Base-by-base conservation (phyloP, 2,329 filamentous ascomycete species). In the Ceratocystis smalleyi region DNA sequence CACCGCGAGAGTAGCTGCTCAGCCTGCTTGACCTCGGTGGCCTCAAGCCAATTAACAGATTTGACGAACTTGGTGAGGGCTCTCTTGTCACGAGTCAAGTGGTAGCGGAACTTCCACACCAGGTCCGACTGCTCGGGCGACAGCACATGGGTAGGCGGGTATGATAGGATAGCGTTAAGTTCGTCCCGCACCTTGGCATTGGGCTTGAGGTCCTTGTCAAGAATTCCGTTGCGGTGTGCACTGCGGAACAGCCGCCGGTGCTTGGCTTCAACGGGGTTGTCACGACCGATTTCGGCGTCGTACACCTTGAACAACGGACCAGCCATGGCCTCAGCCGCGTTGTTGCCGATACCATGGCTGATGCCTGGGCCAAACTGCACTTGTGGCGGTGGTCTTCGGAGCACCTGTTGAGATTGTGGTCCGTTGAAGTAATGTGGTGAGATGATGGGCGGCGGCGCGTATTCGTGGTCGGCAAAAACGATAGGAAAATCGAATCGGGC, bases 61-160 rank as follows among this genome's bases (percentile, higher is more conserved):
- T 97, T 99, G 73, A 97, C 90, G 69, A 99, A 95, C 71, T 99
- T 99, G 43, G 92, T 99, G 65, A 97, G 78, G 1, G 92, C 88
- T 70, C 87, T 80, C 74, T 99, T 99, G 73, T 99, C 91, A 65
- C 91, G 82, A 0, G 91, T 94, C 24, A 99, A 76, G 73, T 96
- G 92, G 73, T 97, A 95, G 66, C 94, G 83, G 76, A 97, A 99
- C 70, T 95, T 94, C 95, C 95, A 99, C 22, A 99, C 84, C 62
- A 96, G 80, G 73, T 99, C 94, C 71, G 95, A 95, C 74, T 99
- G 94, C 72, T 96, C 91, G 0, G 90, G 83, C 1, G 85, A 90
- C 27, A 99, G 79, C 59, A 88, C 83, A 68, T 96, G 91, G 0
- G 92, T 96, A 2, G 94, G 94, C 5, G 92, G 91, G 71, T 96